Evolutionary conservation across 208 protist species (phyloP), one percentile per base, ranked within the genome.

Genomic region (Leishmania amazonensis): DNA sequence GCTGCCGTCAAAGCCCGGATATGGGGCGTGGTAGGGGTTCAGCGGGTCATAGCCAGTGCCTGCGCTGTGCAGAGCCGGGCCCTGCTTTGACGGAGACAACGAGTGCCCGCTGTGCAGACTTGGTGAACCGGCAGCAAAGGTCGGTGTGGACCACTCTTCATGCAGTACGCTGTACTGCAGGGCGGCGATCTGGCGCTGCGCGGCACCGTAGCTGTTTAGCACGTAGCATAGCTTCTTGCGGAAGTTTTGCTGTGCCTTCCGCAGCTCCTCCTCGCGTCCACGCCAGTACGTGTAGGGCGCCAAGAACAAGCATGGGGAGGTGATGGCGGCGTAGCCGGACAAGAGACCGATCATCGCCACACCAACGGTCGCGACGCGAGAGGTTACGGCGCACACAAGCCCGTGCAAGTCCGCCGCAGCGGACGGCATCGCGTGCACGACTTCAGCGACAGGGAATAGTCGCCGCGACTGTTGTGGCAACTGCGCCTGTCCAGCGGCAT

Each of bases 281-380:
- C 80, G 81, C 78, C 78, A 95, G 68, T 85, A 81, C 3, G 87
- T 64, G 77, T 88, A 93, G 0, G 84, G 87, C 77, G 76, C 72
- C 67, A 91, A 81, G 75, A 85, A 93, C 70, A 77, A 75, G 45
- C 42, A 89, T 1, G 94, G 92, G 6, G 93, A 92, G 31, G 86
- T 91, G 42, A 95, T 49, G 51, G 92, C 89, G 24, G 94, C 94
- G 78, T 94, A 96, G 65, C 94, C 94, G 3, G 84, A 86, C 47
- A 97, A 89, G 15, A 95, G 75, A 15, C 94, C 93, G 19, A 92
- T 90, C 60, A 90, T 77, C 28, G 88, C 76, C 31, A 96, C 90
- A 24, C 94, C 94, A 21, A 90, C 57, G 17, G 84, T 81, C 31
- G 90, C 90, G 17, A 95, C 83, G 13, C 78, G 79, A 3, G 84